These are phyloP conservation scores for Solanum hybrid DNA, from an alignment of 305 asterid genomes.

Conservation along the genomic window DNA sequence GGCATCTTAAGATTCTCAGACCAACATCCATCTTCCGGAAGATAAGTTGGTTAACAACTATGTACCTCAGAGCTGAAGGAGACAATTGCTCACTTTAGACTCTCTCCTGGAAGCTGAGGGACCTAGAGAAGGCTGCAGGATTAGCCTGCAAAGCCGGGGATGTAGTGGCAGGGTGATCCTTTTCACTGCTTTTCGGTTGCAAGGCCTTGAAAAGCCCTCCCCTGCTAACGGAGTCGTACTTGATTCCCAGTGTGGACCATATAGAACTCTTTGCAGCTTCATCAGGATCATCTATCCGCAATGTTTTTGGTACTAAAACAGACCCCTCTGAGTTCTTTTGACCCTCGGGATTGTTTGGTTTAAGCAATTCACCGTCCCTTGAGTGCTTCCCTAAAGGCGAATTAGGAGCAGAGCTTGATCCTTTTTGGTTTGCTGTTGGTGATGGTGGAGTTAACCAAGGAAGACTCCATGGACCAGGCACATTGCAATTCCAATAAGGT, in stretches of 20 bases:
- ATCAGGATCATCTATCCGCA: constrained; percentile 65
- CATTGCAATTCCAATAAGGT: constrained; percentile 51
- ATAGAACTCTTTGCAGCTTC: constrained; percentile 79
- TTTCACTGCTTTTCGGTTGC: constrained; percentile 35
- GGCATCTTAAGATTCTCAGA: not conserved
- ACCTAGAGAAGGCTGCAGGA: constrained; percentile 78
- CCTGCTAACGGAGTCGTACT: constrained; percentile 30
- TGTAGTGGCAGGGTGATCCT: constrained; percentile 15
- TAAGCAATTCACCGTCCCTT: constrained; percentile 38
- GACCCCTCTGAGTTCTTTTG: constrained; percentile 22
- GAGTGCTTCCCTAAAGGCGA: constrained; percentile 60
- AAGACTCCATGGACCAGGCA: constrained; percentile 42
- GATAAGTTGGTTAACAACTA: not conserved
- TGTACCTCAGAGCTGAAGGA: not conserved
- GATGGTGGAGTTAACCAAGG: constrained; percentile 43
- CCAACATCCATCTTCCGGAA: not conserved
- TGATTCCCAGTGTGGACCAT: constrained; percentile 66
- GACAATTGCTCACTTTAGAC: constrained; percentile 13
- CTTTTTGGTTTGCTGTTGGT: constrained; percentile 17
- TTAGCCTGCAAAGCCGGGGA: constrained; percentile 47
- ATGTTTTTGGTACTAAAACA: constrained; percentile 50
- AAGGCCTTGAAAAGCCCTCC: constrained; percentile 56
- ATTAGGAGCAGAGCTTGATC: constrained; percentile 16
- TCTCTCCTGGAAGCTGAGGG: constrained; percentile 56
- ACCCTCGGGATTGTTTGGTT: constrained; percentile 14